Base-by-base conservation (phyloP, 371 early-diverging fungal genomes). In the Apophysomyces variabilis region DNA sequence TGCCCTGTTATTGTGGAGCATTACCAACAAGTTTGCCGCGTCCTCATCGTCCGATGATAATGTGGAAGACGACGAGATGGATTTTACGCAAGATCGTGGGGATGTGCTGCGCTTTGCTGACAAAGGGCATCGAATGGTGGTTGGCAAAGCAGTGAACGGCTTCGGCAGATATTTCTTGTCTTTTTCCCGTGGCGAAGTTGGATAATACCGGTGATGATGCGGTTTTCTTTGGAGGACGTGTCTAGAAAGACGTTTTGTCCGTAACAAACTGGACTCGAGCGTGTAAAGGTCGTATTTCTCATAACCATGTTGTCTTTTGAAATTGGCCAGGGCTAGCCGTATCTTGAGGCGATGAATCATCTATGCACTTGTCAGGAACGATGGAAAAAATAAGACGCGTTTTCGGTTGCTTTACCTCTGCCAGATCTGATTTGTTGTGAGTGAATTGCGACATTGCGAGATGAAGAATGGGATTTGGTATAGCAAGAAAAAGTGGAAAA, bases 101-200 rank as follows among this genome's bases (percentile, higher is more conserved):
- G 78, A 73, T 12, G 79, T 78, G 37, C 73, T 78, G 38, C 76
- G 70, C 46, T 79, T 76, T 18, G 74, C 79, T 4, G 79, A 79
- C 45, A 76, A 38, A 35, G 73, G 79, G 41, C 59, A 61, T 16
- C 61, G 62, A 6, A 67, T 39, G 32, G 67, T 26, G 9, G 64
- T 41, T 56, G 58, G 58, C 18, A 61, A 21, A 14, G 38, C 57
- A n/a, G 50, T 56, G 9, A 57, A 57, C 9, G 35, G 38, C 32
- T 38, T 57, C 5, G 43, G 60, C 14, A 26, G 11, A n/a, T 54
- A 32, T 37, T 60, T 56, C 36, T 64, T 44, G 26, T 64, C 60
- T 63, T 26, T 14, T 18, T 47, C 57, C 6, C 60, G 58, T 14
- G 38, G 58, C 18, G 61, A 60, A 12, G 73, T 73, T 26, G 79